These are phyloP conservation scores for Thelonectria discophora DNA, from an alignment of 2,329 filamentous ascomycete genomes.

Conservation along the genomic window DNA sequence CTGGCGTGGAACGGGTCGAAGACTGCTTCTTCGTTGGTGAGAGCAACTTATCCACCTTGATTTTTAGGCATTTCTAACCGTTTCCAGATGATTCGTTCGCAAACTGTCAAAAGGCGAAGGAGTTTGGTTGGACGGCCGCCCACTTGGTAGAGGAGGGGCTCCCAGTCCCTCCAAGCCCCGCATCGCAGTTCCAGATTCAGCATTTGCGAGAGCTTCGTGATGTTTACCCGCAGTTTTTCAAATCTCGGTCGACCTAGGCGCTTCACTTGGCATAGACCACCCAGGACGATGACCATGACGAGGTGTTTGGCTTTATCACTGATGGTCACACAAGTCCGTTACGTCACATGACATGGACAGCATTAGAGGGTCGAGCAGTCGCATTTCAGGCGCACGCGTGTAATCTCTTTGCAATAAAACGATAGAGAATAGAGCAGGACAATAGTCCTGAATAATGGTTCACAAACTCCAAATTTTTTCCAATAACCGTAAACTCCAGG, in stretches of 20 bases:
- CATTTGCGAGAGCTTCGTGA: slow-evolving; percentile 78
- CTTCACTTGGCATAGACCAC: background rate
- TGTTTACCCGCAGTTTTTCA: slow-evolving; percentile 88
- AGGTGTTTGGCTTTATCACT: background rate
- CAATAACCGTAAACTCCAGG: slow-evolving; percentile 10
- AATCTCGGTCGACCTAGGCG: slow-evolving; percentile 49
- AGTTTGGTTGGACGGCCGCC: slow-evolving; percentile 84
- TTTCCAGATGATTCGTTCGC: slow-evolving; percentile 80
- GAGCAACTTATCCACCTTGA: slow-evolving; percentile 44
- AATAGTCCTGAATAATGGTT: background rate
- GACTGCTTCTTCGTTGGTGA: slow-evolving; percentile 93
- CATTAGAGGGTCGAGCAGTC: slow-evolving; percentile 24
- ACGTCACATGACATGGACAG: background rate
- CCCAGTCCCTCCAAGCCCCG: slow-evolving; percentile 67
- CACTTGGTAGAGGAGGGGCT: slow-evolving; percentile 86
- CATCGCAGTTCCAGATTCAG: slow-evolving; percentile 78
- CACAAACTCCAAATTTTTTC: slow-evolving; percentile 30
- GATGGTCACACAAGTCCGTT: background rate
- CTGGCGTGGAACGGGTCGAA: slow-evolving; percentile 71
- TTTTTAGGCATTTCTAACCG: slow-evolving; percentile 1
- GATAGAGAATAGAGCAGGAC: background rate
- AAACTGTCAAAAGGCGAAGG: slow-evolving; percentile 81
- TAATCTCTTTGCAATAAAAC: slow-evolving; percentile 26
- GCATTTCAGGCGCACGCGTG: slow-evolving; percentile 29
- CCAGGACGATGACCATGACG: background rate